Evolutionary conservation across 371 early-diverging fungal genomes (phyloP).

Genomic region (Mucor mucedo): DNA sequence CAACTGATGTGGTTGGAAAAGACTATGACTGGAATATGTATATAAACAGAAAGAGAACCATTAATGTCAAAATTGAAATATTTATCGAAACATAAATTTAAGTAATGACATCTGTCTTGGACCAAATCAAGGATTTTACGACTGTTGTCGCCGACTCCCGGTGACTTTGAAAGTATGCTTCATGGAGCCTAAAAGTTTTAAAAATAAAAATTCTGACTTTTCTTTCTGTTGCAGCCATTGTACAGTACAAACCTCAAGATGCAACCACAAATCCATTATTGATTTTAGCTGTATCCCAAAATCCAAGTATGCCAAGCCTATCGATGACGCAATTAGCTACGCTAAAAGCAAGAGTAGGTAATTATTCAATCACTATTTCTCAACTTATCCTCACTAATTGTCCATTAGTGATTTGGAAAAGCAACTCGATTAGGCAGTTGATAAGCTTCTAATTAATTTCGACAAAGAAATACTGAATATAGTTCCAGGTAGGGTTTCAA

Average conservation of each 20-base stretch:
- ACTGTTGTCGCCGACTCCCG: slow-evolving; percentile 97
- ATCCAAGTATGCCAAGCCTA: slow-evolving; percentile 84
- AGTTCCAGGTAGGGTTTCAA: slow-evolving; percentile 98
- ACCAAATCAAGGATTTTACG: slow-evolving; percentile 87
- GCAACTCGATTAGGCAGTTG: slow-evolving; percentile 85
- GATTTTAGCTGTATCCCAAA: slow-evolving; percentile 92
- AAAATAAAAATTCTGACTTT: background rate
- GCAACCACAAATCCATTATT: slow-evolving; percentile 99
- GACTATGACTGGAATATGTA: too few relatives aligned
- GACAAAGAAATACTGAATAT: slow-evolving; percentile 95
- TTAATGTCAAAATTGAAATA: too few relatives aligned
- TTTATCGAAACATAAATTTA: background rate
- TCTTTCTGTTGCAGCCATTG: slow-evolving; percentile 73
- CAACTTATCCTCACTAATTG: background rate
- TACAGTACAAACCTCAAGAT: slow-evolving; percentile 97
- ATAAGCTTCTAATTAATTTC: slow-evolving; percentile 96
- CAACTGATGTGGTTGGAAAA: too few relatives aligned
- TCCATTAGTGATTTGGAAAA: slow-evolving; percentile 62
- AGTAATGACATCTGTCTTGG: slow-evolving; percentile 57
- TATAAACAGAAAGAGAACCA: too few relatives aligned
- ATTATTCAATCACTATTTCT: background rate
- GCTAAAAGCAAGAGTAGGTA: slow-evolving; percentile 71
- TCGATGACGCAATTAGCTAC: slow-evolving; percentile 89
- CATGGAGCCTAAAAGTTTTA: background rate
- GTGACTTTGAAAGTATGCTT: slow-evolving; percentile 93